phyloP scores from a whole-genome alignment of 306 rosid genomes.

The Lathyrus sativus region DNA sequence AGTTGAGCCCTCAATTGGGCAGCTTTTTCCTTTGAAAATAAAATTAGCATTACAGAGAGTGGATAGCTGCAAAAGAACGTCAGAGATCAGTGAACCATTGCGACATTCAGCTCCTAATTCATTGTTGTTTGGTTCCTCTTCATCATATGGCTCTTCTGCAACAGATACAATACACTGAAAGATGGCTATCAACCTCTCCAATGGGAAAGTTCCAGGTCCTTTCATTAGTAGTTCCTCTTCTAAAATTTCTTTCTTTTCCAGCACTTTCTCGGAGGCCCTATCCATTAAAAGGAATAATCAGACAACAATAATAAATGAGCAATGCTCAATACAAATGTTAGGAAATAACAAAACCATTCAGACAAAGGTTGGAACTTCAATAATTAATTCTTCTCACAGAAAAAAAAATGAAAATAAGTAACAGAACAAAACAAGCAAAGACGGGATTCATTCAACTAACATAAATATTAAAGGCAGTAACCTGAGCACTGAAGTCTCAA shows the following conservation, averaged over 20 bases:
- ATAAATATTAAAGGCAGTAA: slow-evolving; percentile 6
- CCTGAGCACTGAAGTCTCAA: slow-evolving; percentile 12
- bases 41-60: slow-evolving; percentile 89
- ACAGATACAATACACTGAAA: slow-evolving; percentile 85
- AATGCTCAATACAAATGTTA: not conserved
- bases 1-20: slow-evolving; percentile 83
- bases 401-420: no score
- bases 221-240: slow-evolving; percentile 82
- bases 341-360: slow-evolving; percentile 27
- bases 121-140: slow-evolving; percentile 54
- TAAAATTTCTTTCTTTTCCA: slow-evolving; percentile 71
- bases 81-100: slow-evolving; percentile 68
- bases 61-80: slow-evolving; percentile 79
- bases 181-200: slow-evolving; percentile 92
- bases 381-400: no score
- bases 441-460: not conserved
- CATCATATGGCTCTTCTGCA: slow-evolving; percentile 58
- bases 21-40: slow-evolving; percentile 81
- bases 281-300: slow-evolving; percentile 38
- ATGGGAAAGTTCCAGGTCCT: slow-evolving; percentile 95
- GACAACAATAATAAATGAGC: slow-evolving; percentile 12
- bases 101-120: slow-evolving; percentile 50
- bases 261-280: slow-evolving; percentile 66
- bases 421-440: no score
- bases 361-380: not conserved